Base-by-base conservation (phyloP, 768 basidiomycete genomes). In the Saitozyma sp. region DNA sequence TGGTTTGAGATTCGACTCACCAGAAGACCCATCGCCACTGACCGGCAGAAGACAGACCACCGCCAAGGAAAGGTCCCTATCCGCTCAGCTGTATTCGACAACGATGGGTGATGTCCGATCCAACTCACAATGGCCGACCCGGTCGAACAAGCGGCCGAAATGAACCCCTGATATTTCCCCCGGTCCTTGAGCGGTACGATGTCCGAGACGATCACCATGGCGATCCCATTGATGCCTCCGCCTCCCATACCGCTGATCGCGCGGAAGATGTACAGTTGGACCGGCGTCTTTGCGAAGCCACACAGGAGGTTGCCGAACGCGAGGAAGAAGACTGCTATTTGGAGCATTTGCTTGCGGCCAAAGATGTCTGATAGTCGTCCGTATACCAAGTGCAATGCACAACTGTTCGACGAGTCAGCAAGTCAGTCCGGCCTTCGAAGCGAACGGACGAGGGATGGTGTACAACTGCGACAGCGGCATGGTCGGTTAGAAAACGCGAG, bases 191-290 rank as follows among this genome's bases (percentile, higher is more conserved):
- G 56, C 11, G 68, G 58, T 0, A 76, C 75, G n/a, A 78, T 66
- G 52, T 78, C 76, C 9, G 68, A 70, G 13, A 70, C 68, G 48
- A 79, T 71, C 52, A 71, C 68, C 74, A 77, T 77, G 13, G 65
- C 63, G 39, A 79, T 71, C 20, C 64, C 64, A 62, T 75, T 79
- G 58, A 79, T 66, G 0, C 78, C 78, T n/a, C 78, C 78, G 42
- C 78, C 78, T 3, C 78, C 78, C 16, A 75, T 63, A 42, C 78
- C 78, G 8, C 68, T 64, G 13, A 79, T 72, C 1, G 73, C 74
- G 6, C 78, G 67, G 20, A 68, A 73, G 40, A 64, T 58, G 49
- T 79, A 79, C 17, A 79, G 66, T 67, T 73, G 70, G 1, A 75
- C 56, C 19, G 70, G 72, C 7, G 64, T 75, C 46, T 76, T 62